Percentiles rank a stretch among this genome's conserved stretches.
Evolutionary conservation across 2,329 filamentous ascomycete genomes (phyloP).

Genomic region (Cercospora sp.): DNA sequence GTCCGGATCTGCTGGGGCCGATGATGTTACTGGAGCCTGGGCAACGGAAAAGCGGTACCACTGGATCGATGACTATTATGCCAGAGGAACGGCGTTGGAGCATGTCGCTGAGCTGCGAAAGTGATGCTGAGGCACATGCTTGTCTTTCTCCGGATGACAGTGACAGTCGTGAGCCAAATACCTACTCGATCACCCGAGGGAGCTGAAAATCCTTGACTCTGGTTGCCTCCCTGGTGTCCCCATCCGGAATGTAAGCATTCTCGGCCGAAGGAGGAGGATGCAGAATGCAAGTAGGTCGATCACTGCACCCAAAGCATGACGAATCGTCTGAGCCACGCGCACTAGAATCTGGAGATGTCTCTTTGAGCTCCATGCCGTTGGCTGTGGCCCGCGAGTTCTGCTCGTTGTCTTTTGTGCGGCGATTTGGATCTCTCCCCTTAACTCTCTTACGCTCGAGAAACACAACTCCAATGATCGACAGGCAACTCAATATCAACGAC

Average conservation of each 20-base stretch:
- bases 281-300: not conserved
- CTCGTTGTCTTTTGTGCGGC: not conserved
- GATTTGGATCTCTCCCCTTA: not conserved
- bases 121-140: not conserved
- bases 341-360: not conserved
- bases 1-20: not conserved
- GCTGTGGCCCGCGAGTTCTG: too few relatives aligned
- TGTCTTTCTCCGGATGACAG: not conserved
- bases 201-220: not conserved
- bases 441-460: slow-evolving; percentile 3
- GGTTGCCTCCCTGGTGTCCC: not conserved
- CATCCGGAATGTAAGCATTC: not conserved
- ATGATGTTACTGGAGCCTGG: not conserved
- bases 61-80: slow-evolving; percentile 19
- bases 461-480: not conserved
- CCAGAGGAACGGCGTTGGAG: not conserved
- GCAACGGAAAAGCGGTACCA: slow-evolving; percentile 6
- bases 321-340: not conserved
- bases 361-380: not conserved
- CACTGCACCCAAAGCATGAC: not conserved
- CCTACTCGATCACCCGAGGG: not conserved
- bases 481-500: not conserved
- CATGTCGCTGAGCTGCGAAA: not conserved
- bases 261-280: not conserved
- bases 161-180: not conserved